Evolutionary conservation across 2,329 filamentous ascomycete genomes (phyloP), one percentile per base, ranked within the genome.

Genomic region (Cercospora sp.): DNA sequence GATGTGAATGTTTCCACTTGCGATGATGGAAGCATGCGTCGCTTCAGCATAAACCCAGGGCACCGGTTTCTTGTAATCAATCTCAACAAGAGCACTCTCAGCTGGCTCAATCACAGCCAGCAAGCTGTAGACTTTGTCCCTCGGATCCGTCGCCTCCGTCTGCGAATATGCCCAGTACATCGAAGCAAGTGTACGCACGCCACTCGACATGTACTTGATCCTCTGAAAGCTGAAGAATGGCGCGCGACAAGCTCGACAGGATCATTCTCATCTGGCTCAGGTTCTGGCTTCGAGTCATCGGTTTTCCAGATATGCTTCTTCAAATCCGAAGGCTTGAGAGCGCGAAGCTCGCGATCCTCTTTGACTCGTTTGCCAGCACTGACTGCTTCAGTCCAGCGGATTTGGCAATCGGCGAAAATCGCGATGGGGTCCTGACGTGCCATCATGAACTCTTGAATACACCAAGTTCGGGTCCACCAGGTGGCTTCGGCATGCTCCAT

Each of bases 111-210:
- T 37, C 3, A 59, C 3, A 1, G 18, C 59, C 18, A 65, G 34
- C n/a, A 65, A 16, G 9, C 45, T 53, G 28, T 65, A 65, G 10
- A 65, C 53, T 4, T 65, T 65, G 32, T 65, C 63, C 13, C 53
- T 32, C 3, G 63, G 49, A 32, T 65, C 63, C 9, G 55, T 59
- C n/a, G 55, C 55, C 24, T 59, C 55, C 1, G 55, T 59, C 30
- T 59, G 55, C 10, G 55, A 59, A 37, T 59, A 59, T 3, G 55
- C 55, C 55, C 55, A 59, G 9, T 30, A 28, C 55, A 59, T 59
- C 8, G 55, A 59, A 34, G 55, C 55, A n/a, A 59, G 55, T 9
- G 55, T 59, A 0, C 55, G 55, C 18, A 37, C 28, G 3, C 55
- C 55, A 24, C n/a, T 59, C 10, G 63, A 40, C 59, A 61, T 49